Percentiles rank a stretch among this genome's conserved stretches.
Evolutionary conservation across 345 rosid species (phyloP).

Genomic region (Rhodamnia argentea): DNA sequence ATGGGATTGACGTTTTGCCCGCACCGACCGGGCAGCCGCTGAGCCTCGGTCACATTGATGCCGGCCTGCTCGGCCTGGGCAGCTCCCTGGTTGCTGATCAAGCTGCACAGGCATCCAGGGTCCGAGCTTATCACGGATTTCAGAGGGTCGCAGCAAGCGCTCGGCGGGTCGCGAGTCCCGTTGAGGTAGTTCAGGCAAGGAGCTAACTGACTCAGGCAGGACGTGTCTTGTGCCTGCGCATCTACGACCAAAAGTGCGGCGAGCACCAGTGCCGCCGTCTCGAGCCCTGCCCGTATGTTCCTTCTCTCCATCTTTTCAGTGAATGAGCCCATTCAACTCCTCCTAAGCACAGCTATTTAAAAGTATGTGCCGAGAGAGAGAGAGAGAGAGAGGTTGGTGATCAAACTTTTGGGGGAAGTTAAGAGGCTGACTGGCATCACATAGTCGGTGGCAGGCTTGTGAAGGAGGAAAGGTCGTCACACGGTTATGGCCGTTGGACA

Average conservation of each 20-base stretch:
- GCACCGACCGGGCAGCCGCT: slow-evolving; percentile 57
- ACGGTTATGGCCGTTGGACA: slow-evolving; percentile 6
- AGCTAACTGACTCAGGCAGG: slow-evolving; percentile 42
- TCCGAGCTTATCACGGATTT: slow-evolving; percentile 36
- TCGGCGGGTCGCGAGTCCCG: slow-evolving; percentile 41
- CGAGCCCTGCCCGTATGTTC: background rate
- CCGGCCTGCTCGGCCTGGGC: slow-evolving; percentile 48
- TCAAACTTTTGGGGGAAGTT: background rate
- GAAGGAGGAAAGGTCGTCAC: slow-evolving; percentile 1
- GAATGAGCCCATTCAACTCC: background rate
- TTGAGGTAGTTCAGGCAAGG: slow-evolving; percentile 57
- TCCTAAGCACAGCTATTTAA: background rate
- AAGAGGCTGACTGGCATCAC: background rate
- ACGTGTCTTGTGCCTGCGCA: slow-evolving; percentile 9
- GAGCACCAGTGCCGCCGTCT: background rate
- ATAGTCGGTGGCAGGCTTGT: background rate
- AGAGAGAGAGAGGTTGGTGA: background rate
- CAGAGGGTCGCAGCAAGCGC: slow-evolving; percentile 57
- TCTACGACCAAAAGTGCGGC: background rate
- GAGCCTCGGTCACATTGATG: slow-evolving; percentile 48
- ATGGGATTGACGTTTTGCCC: slow-evolving; percentile 62
- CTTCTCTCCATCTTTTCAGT: background rate
- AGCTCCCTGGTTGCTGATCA: slow-evolving; percentile 54
- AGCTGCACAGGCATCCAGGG: slow-evolving; percentile 45
- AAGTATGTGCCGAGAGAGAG: background rate